Evolutionary conservation across 208 protist genomes (phyloP).

Genomic region (Crithidia bombi): DNA sequence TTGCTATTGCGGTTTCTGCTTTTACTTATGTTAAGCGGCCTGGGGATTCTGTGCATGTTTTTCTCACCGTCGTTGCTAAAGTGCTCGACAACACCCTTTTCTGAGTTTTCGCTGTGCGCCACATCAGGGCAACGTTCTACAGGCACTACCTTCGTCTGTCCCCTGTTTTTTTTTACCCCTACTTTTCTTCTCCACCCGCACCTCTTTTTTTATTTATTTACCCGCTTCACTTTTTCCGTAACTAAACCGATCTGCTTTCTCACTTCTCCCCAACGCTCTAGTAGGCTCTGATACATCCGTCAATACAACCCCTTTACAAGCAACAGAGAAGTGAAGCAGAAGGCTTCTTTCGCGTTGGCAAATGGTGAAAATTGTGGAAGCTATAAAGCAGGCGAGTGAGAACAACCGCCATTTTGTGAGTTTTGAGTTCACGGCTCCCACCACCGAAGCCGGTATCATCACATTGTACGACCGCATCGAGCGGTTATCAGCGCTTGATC

Average conservation of each 20-base stretch:
- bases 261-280: no score
- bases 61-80: no score
- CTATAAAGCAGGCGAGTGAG: slow-evolving; percentile 64
- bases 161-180: neutral
- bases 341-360: no score
- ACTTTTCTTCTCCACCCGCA: neutral
- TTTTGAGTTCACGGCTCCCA: slow-evolving; percentile 94
- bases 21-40: no score
- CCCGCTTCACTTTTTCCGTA: neutral
- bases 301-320: no score
- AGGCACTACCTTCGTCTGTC: neutral
- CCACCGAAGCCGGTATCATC: slow-evolving; percentile 79
- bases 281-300: neutral
- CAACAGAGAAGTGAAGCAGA: neutral
- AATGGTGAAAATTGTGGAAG: slow-evolving; percentile 86
- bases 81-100: no score
- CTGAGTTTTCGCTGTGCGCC: no score
- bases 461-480: slow-evolving; percentile 87
- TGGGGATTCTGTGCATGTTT: no score
- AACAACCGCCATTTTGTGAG: slow-evolving; percentile 72
- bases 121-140: no score
- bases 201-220: neutral
- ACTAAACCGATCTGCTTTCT: no score
- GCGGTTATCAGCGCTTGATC: slow-evolving; percentile 78
- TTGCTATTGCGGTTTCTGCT: no score